phyloP scores from a whole-genome alignment of 306 rosid species.

The Abrus pulchellus region DNA sequence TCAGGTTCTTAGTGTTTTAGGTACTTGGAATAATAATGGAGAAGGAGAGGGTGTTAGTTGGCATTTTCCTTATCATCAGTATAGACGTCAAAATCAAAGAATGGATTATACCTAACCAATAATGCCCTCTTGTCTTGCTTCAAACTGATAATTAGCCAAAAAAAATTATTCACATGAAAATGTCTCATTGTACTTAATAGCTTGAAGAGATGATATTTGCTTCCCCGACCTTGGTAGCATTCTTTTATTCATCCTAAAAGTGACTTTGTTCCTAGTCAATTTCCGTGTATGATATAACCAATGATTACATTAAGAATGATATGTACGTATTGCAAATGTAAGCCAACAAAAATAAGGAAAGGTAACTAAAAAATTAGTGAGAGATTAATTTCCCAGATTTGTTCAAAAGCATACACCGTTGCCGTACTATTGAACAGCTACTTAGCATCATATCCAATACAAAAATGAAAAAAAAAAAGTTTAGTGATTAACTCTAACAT shows the following conservation, averaged over 20 bases:
- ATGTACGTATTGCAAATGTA: slow-evolving; percentile 15
- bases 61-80: neutral
- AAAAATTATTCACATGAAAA: neutral
- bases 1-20: neutral
- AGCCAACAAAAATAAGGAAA: slow-evolving; percentile 13
- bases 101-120: slow-evolving; percentile 39
- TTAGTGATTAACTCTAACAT: neutral
- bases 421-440: neutral
- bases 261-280: slow-evolving; percentile 19
- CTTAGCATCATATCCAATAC: neutral
- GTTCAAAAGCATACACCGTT: neutral
- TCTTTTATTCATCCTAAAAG: slow-evolving; percentile 28
- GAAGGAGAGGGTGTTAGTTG: slow-evolving; percentile 20
- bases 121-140: slow-evolving; percentile 32
- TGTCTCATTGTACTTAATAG: slow-evolving; percentile 26
- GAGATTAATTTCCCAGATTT: slow-evolving; percentile 16
- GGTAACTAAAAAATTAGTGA: neutral
- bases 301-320: slow-evolving; percentile 15
- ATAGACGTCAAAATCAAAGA: slow-evolving; percentile 26
- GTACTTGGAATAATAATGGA: slow-evolving; percentile 10
- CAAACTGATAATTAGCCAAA: slow-evolving; percentile 37
- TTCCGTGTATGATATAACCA: slow-evolving; percentile 41
- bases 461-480: neutral
- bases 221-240: slow-evolving; percentile 22
- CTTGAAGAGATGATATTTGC: slow-evolving; percentile 32